A percentile compares a stretch with the other conserved stretches of the same genome.
Conservation (phyloP, 2,329 filamentous ascomycete genomes). For the Hypoxylon sp. region DNA sequence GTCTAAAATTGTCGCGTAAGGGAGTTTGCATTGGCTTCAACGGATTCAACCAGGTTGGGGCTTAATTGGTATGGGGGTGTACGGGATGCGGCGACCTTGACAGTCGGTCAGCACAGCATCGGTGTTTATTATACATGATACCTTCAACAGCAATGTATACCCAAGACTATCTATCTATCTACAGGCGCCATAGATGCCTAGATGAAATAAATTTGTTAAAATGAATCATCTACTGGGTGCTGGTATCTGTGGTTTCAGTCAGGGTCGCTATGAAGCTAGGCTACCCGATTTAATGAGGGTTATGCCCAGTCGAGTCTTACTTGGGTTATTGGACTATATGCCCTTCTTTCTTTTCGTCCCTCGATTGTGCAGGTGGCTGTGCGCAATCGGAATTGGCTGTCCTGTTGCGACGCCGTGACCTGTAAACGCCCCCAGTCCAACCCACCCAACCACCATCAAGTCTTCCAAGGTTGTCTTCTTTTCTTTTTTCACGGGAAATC, state of each 20-base stretch:
- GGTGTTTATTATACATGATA: slow-evolving; percentile 38
- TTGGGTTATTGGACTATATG: too few relatives aligned
- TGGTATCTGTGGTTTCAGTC: not conserved
- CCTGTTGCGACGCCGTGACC: too few relatives aligned
- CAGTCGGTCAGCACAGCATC: slow-evolving; percentile 3
- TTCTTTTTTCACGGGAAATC: too few relatives aligned
- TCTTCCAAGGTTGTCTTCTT: too few relatives aligned
- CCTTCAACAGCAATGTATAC: slow-evolving; percentile 46
- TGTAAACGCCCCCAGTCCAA: too few relatives aligned
- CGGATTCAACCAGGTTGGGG: slow-evolving; percentile 45
- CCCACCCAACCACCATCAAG: too few relatives aligned
- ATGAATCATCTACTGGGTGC: slow-evolving; percentile 1
- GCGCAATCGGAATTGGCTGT: too few relatives aligned
- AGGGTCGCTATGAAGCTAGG: not conserved
- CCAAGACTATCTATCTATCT: slow-evolving; percentile 11
- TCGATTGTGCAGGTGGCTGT: too few relatives aligned
- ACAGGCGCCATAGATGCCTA: not conserved
- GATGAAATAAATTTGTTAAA: slow-evolving; percentile 11
- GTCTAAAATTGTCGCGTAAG: slow-evolving; percentile 20
- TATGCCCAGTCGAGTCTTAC: too few relatives aligned
- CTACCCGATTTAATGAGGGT: too few relatives aligned
- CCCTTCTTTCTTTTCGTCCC: too few relatives aligned
- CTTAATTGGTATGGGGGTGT: slow-evolving; percentile 19
- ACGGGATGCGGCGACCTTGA: slow-evolving; percentile 25
- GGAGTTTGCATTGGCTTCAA: slow-evolving; percentile 28